Percentiles rank a stretch among this genome's conserved stretches.
phyloP scores from a whole-genome alignment of 306 rosid genomes.

The Pueraria montana region DNA sequence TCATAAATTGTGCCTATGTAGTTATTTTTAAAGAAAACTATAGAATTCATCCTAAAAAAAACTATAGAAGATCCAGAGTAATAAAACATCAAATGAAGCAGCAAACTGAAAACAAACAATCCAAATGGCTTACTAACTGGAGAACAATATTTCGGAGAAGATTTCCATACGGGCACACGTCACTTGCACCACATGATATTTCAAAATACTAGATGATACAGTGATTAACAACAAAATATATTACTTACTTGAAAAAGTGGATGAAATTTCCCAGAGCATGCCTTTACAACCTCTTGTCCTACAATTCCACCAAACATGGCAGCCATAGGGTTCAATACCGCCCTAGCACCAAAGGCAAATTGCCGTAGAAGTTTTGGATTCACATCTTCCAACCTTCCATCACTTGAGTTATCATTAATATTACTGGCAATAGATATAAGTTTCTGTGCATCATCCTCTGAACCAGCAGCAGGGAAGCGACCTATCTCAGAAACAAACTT shows the following conservation, averaged over 20 bases:
- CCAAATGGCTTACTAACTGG: constrained; percentile 2
- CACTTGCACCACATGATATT: background rate
- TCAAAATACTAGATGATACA: constrained; percentile 4
- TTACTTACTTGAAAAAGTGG: constrained; percentile 85
- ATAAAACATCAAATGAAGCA: constrained; percentile 5
- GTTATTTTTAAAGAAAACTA: too few species aligned
- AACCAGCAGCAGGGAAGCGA: constrained; percentile 85
- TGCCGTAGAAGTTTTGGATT: constrained; percentile 76
- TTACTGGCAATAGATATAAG: constrained; percentile 68
- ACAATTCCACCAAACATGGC: constrained; percentile 97
- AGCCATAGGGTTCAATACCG: constrained; percentile 94
- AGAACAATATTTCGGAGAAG: background rate
- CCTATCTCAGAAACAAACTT: constrained; percentile 70
- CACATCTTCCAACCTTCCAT: constrained; percentile 73
- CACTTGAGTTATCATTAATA: constrained; percentile 71
- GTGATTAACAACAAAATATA: background rate
- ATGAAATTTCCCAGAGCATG: constrained; percentile 96
- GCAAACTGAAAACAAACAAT: constrained; percentile 24
- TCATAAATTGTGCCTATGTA: too few species aligned
- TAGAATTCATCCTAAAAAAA: background rate
- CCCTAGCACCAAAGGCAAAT: constrained; percentile 91
- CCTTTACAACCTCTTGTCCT: constrained; percentile 95
- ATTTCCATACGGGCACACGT: constrained; percentile 21
- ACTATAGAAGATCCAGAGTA: background rate
- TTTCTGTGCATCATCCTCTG: constrained; percentile 84